Evolutionary conservation across 257 asterid genomes (phyloP).

Genomic region (Cynanchum wilfordii): DNA sequence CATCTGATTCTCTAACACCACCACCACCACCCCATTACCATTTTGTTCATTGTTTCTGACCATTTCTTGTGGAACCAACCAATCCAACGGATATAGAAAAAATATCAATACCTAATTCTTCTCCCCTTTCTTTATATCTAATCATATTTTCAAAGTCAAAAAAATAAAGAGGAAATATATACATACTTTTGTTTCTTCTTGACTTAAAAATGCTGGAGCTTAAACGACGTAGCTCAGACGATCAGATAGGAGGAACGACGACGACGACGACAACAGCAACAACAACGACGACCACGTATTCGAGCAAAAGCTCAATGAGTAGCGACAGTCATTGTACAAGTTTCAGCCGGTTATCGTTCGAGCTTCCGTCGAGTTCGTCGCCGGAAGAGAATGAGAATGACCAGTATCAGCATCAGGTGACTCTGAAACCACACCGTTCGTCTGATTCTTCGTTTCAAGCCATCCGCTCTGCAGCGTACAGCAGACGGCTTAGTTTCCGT

Average conservation of each 20-base stretch:
- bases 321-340: conserved; percentile 59
- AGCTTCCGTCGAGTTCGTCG: conserved; percentile 53
- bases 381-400: conserved; percentile 16
- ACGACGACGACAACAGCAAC: no score
- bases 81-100: not conserved
- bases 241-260: conserved; percentile 22
- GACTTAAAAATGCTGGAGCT: conserved; percentile 10
- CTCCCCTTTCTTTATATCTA: no score
- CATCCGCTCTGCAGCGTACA: conserved; percentile 17
- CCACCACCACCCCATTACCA: not conserved
- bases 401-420: conserved; percentile 11
- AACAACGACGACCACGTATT: conserved; percentile 3
- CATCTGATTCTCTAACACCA: not conserved
- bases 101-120: not conserved
- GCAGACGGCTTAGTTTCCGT: conserved; percentile 38
- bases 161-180: no score
- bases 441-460: conserved; percentile 64
- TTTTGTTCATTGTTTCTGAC: conserved; percentile 1
- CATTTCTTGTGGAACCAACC: not conserved
- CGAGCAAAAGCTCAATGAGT: conserved; percentile 67
- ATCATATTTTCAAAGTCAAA: no score
- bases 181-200: no score
- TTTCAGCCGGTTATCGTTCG: conserved; percentile 65
- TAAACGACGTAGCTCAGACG: conserved; percentile 13
- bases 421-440: conserved; percentile 62